A percentile compares a stretch with the other conserved stretches of the same genome.
Conservation (phyloP, 2,329 filamentous ascomycete genomes). For the Elsinoe australis region DNA sequence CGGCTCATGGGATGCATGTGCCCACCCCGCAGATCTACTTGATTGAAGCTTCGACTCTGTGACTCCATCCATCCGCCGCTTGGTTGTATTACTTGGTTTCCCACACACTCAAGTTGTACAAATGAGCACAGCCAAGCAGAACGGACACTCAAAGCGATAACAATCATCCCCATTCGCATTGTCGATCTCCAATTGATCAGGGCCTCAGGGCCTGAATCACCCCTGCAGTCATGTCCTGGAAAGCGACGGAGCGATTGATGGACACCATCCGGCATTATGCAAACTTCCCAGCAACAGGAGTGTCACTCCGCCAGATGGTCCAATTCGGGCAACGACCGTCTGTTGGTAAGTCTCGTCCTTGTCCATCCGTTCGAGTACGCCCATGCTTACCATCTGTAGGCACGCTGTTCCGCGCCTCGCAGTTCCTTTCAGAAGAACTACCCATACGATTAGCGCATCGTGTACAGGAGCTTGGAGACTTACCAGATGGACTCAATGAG, state of each 20-base stretch:
- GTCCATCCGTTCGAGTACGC: background rate
- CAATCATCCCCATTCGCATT: slow-evolving; percentile 2
- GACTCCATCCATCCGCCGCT: slow-evolving; percentile 14
- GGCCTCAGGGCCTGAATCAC: slow-evolving; percentile 20
- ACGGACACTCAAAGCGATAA: background rate
- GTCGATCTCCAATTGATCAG: slow-evolving; percentile 1
- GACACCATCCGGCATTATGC: slow-evolving; percentile 96
- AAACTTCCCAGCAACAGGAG: slow-evolving; percentile 91
- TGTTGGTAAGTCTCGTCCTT: slow-evolving; percentile 42
- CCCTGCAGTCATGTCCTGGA: slow-evolving; percentile 70
- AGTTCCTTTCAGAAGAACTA: slow-evolving; percentile 96
- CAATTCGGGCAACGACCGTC: slow-evolving; percentile 93
- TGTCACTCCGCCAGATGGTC: slow-evolving; percentile 96
- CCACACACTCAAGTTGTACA: background rate
- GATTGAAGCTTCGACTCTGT: slow-evolving; percentile 14
- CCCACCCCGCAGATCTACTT: slow-evolving; percentile 10
- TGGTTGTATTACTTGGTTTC: background rate
- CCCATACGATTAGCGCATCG: slow-evolving; percentile 94
- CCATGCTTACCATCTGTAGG: too few species aligned
- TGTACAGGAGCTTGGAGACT: slow-evolving; percentile 83
- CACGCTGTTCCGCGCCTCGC: slow-evolving; percentile 92
- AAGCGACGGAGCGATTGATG: slow-evolving; percentile 81
- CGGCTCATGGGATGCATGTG: slow-evolving; percentile 3
- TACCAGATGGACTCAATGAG: slow-evolving; percentile 92
- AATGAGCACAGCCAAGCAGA: background rate